These are phyloP conservation scores for Fraxinus angustifolia DNA, from an alignment of 305 asterid genomes.

Conservation along the genomic window DNA sequence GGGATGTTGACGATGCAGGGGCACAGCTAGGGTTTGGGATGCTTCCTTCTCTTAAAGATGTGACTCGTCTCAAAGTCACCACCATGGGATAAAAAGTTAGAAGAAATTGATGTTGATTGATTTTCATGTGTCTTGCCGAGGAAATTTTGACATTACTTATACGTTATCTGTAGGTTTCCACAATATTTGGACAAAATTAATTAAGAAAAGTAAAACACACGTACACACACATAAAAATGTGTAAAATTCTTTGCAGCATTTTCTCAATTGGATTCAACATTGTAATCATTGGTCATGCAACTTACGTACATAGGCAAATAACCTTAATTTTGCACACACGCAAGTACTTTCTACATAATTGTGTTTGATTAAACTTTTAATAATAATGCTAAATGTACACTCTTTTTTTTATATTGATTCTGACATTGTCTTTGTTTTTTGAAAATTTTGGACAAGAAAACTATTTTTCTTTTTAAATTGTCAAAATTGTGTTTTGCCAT, in stretches of 20 bases:
- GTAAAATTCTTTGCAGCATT: not conserved
- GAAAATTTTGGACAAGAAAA: too few relatives aligned
- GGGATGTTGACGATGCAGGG: slow-evolving; percentile 60
- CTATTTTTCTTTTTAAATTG: too few relatives aligned
- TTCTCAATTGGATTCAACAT: not conserved
- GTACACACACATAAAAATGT: not conserved
- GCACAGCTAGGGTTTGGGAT: slow-evolving; percentile 75
- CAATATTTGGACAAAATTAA: not conserved
- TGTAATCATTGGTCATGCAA: slow-evolving; percentile 2
- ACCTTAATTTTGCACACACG: not conserved
- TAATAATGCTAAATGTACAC: too few relatives aligned
- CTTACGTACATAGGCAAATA: not conserved
- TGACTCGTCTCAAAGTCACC: slow-evolving; percentile 68
- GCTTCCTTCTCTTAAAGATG: slow-evolving; percentile 60
- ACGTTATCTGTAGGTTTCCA: not conserved
- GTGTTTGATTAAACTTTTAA: not conserved
- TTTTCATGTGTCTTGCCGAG: slow-evolving; percentile 12
- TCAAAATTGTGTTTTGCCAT: too few relatives aligned
- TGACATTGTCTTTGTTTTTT: too few relatives aligned
- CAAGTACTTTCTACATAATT: not conserved
- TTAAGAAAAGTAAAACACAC: not conserved
- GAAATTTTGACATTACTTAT: not conserved
- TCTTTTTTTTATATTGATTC: too few relatives aligned
- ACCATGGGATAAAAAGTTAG: slow-evolving; percentile 41
- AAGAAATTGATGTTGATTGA: slow-evolving; percentile 32